phyloP scores from a whole-genome alignment of 768 basidiomycete genomes.

The Galerina marginata region DNA sequence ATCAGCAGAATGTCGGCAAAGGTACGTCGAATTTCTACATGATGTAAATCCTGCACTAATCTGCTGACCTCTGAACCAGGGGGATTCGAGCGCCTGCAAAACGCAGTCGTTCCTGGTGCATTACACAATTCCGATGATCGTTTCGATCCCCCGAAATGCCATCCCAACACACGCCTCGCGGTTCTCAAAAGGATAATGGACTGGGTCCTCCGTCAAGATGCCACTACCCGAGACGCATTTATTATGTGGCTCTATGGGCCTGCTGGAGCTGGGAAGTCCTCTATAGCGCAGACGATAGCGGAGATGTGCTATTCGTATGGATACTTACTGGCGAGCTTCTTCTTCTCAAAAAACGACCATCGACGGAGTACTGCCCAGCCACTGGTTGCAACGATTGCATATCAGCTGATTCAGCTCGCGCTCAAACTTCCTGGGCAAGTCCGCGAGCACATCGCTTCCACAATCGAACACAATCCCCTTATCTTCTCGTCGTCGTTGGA shows the following conservation, averaged over 20 bases:
- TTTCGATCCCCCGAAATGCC: conserved; percentile 20
- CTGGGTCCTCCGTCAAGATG: conserved; percentile 9
- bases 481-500: conserved; percentile 12
- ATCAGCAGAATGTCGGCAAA: too few species aligned
- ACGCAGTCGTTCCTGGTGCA: not conserved
- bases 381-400: conserved; percentile 11
- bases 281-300: conserved; percentile 15
- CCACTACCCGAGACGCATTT: not conserved
- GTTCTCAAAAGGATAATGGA: conserved; percentile 16
- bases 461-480: not conserved
- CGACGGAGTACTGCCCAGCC: not conserved
- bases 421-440: not conserved
- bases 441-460: too few species aligned
- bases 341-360: conserved; percentile 8
- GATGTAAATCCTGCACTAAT: too few species aligned
- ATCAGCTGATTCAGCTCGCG: conserved; percentile 8
- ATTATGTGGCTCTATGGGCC: conserved; percentile 12
- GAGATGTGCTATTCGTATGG: not conserved
- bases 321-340: conserved; percentile 8
- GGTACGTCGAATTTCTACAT: too few species aligned
- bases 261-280: conserved; percentile 18
- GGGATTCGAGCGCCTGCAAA: too few species aligned
- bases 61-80: too few species aligned
- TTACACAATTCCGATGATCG: conserved; percentile 22
- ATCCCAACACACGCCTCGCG: conserved; percentile 17